These are phyloP conservation scores for Apophysomyces trapeziformis DNA, from an alignment of 371 early-diverging fungal genomes.

Conservation along the genomic window DNA sequence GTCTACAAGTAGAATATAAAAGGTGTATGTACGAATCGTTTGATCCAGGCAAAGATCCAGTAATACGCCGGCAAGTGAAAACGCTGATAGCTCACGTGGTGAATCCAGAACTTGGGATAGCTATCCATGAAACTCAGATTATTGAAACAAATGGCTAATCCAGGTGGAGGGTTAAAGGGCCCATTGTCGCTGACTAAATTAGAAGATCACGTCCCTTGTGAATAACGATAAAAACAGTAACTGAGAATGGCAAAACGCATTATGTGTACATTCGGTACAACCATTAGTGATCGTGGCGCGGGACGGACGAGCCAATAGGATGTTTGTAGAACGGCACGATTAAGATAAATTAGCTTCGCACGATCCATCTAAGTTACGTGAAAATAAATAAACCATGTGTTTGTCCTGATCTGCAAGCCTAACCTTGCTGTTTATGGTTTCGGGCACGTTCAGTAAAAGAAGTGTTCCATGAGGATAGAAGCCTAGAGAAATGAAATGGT, in stretches of 20 bases:
- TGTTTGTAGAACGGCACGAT: background rate
- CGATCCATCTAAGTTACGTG: conserved; percentile 4
- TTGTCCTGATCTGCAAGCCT: background rate
- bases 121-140: background rate
- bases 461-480: conserved; percentile 1
- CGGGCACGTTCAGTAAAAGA: conserved; percentile 5
- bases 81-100: background rate
- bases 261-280: conserved; percentile 5
- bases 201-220: conserved; percentile 3
- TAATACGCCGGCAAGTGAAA: too few species aligned
- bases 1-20: too few species aligned
- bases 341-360: conserved; percentile 5
- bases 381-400: conserved; percentile 2
- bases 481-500: conserved; percentile 11
- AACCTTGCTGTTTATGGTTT: background rate
- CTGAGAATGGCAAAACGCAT: conserved; percentile 9
- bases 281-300: conserved; percentile 8
- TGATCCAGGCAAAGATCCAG: too few species aligned
- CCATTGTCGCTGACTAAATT: background rate
- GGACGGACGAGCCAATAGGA: background rate
- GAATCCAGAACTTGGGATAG: conserved; percentile 4
- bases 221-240: conserved; percentile 6
- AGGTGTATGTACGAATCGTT: too few species aligned
- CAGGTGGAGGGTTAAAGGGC: conserved; percentile 2
- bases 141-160: conserved; percentile 2